These are phyloP conservation scores for Boletus pseudo-olivaceus DNA, from an alignment of 768 basidiomycete genomes.

Conservation along the genomic window DNA sequence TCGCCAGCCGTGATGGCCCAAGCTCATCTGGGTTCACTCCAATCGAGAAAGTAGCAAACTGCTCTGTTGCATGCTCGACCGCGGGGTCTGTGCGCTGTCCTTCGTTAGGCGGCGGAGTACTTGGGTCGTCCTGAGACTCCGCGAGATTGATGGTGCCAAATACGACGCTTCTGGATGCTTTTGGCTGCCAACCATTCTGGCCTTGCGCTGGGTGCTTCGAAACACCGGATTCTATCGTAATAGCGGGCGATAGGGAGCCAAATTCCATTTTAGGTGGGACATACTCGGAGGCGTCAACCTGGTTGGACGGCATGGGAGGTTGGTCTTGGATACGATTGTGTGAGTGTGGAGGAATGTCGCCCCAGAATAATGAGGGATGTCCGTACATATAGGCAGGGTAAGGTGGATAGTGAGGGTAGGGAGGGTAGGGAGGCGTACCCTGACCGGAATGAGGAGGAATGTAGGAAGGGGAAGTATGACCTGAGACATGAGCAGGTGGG, in stretches of 20 bases:
- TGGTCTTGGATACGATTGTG: slow-evolving; percentile 21
- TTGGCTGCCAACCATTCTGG: slow-evolving; percentile 8
- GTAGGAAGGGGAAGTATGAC: slow-evolving; percentile 26
- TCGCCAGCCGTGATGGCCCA: slow-evolving; percentile 24
- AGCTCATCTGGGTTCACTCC: slow-evolving; percentile 41
- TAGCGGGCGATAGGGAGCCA: slow-evolving; percentile 13
- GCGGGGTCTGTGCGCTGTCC: slow-evolving; percentile 10
- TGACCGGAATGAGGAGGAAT: slow-evolving; percentile 24
- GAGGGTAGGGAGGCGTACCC: slow-evolving; percentile 34
- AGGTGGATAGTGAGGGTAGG: slow-evolving; percentile 34
- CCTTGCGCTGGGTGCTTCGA: slow-evolving; percentile 2
- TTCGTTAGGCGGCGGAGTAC: neutral
- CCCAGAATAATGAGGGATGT: slow-evolving; percentile 41
- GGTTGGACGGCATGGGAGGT: slow-evolving; percentile 3
- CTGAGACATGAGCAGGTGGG: slow-evolving; percentile 15
- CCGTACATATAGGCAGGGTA: slow-evolving; percentile 34
- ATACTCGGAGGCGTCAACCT: slow-evolving; percentile 12
- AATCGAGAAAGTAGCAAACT: slow-evolving; percentile 41
- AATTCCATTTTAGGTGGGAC: slow-evolving; percentile 12
- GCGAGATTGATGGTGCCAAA: slow-evolving; percentile 49
- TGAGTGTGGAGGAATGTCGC: slow-evolving; percentile 15
- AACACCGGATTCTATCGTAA: slow-evolving; percentile 11
- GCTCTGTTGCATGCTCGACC: slow-evolving; percentile 23
- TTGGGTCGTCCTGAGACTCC: slow-evolving; percentile 15
- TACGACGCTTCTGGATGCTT: slow-evolving; percentile 34